Percentiles rank a stretch among this genome's conserved stretches.
Conservation (phyloP, 768 basidiomycete genomes). For the Trametes maxima region DNA sequence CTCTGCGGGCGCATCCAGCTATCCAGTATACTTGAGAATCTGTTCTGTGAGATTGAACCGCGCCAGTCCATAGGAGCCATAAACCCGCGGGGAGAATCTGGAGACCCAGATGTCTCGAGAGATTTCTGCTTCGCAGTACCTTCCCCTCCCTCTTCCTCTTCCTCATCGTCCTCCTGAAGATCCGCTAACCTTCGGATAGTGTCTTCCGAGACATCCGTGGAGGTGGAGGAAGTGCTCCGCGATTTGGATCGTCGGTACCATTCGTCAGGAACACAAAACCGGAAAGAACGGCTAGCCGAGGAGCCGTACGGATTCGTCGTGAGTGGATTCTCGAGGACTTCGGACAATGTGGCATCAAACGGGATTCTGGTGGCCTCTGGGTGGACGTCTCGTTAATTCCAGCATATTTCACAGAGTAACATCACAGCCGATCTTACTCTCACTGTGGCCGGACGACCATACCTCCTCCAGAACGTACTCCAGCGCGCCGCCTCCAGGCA, state of each 20-base stretch:
- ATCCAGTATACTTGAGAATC: constrained; percentile 68
- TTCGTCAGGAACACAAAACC: constrained; percentile 74
- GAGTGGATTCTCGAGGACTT: constrained; percentile 43
- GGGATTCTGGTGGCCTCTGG: constrained; percentile 51
- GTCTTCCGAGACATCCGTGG: constrained; percentile 52
- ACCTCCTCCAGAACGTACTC: constrained; percentile 78
- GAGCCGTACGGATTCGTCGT: constrained; percentile 22
- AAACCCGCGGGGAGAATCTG: constrained; percentile 18
- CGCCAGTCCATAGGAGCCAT: constrained; percentile 48
- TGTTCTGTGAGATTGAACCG: constrained; percentile 55
- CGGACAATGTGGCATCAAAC: constrained; percentile 43
- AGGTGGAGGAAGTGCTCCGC: constrained; percentile 48
- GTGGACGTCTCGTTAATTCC: not conserved
- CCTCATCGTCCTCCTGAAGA: constrained; percentile 51
- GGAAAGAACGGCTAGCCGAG: constrained; percentile 46
- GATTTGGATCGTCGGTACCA: constrained; percentile 77
- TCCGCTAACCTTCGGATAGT: constrained; percentile 52
- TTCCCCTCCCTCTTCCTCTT: constrained; percentile 47
- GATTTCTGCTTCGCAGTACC: constrained; percentile 64
- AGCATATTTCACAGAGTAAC: not conserved
- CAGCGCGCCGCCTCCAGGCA: constrained; percentile 67
- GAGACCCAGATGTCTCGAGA: constrained; percentile 27
- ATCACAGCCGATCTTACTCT: constrained; percentile 47
- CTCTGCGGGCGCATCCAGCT: constrained; percentile 57
- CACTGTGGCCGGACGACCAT: constrained; percentile 52